A percentile compares a stretch with the other conserved stretches of the same genome.
These are phyloP conservation scores for Uromyces viciae-fabae DNA, from an alignment of 1,284 basidiomycete species.

Conservation along the genomic window DNA sequence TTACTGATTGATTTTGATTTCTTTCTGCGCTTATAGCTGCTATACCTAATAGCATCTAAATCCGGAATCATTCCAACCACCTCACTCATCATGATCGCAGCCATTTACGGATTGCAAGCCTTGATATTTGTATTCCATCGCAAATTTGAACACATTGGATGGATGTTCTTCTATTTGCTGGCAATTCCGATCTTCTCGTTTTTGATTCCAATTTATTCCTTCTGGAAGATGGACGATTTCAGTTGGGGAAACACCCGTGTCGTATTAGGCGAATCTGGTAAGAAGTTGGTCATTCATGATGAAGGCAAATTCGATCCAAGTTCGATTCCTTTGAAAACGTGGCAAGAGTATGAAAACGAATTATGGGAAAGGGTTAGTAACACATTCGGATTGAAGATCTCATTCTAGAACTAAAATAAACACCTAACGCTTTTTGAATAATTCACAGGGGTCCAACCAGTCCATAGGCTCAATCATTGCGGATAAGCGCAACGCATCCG, in stretches of 20 bases:
- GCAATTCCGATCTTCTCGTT: conserved; percentile 89
- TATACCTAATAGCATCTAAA: conserved; percentile 49
- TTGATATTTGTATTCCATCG: conserved; percentile 55
- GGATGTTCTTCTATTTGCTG: conserved; percentile 93
- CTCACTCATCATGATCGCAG: conserved; percentile 84
- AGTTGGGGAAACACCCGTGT: conserved; percentile 79
- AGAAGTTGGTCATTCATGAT: conserved; percentile 91
- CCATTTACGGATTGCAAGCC: conserved; percentile 71
- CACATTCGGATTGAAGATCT: not conserved
- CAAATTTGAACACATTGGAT: conserved; percentile 61
- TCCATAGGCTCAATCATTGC: conserved; percentile 42
- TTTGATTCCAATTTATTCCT: conserved; percentile 89
- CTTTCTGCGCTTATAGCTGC: conserved; percentile 14
- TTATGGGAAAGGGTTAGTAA: conserved; percentile 84
- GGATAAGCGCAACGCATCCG: conserved; percentile 36
- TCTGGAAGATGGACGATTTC: conserved; percentile 87
- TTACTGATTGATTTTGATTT: not conserved
- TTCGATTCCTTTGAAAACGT: conserved; percentile 87
- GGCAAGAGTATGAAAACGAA: conserved; percentile 94
- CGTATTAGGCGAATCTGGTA: conserved; percentile 88
- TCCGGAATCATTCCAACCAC: conserved; percentile 56
- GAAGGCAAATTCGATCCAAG: conserved; percentile 94
- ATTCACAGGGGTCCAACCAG: conserved; percentile 43
- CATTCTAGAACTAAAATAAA: not conserved
- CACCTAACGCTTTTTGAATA: not conserved